Conservation (phyloP, 169 alveolate genomes). For the Cryptosporidium sp. region DNA sequence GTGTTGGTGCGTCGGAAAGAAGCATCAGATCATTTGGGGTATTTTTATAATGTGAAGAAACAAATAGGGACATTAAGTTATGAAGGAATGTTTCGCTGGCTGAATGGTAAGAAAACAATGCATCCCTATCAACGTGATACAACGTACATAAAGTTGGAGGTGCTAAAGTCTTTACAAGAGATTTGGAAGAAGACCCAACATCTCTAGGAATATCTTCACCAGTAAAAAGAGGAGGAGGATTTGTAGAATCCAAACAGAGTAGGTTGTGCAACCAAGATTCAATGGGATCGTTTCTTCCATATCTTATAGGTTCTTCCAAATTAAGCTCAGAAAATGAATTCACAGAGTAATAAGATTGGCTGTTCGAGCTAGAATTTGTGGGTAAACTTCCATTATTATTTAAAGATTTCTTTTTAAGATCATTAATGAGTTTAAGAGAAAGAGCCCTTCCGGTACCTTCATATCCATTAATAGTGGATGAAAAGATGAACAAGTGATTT, state of each 20-base stretch:
- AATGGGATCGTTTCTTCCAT: slow-evolving; percentile 95
- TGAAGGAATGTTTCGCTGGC: slow-evolving; percentile 96
- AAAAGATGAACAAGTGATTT: slow-evolving; percentile 93
- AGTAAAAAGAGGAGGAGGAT: slow-evolving; percentile 82
- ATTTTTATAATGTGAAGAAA: slow-evolving; percentile 98
- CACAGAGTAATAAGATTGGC: neutral
- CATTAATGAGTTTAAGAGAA: slow-evolving; percentile 94
- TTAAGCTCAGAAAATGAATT: slow-evolving; percentile 85
- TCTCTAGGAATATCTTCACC: neutral
- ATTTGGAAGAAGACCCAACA: slow-evolving; percentile 6
- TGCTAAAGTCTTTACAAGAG: slow-evolving; percentile 84
- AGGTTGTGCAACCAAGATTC: slow-evolving; percentile 97
- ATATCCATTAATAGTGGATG: slow-evolving; percentile 99
- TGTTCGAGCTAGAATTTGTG: neutral
- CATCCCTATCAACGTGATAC: slow-evolving; percentile 96
- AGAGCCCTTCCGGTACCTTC: slow-evolving; percentile 99
- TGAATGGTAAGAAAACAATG: slow-evolving; percentile 96
- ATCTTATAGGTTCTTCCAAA: slow-evolving; percentile 96
- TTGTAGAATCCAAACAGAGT: slow-evolving; percentile 96
- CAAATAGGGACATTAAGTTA: slow-evolving; percentile 94
- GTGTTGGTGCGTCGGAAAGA: slow-evolving; percentile 99
- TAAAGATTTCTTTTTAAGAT: slow-evolving; percentile 83
- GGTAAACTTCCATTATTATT: neutral
- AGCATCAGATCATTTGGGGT: slow-evolving; percentile 98
- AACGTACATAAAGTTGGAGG: slow-evolving; percentile 94